Evolutionary conservation across 2,329 filamentous ascomycete species (phyloP), one percentile per base, ranked within the genome.

Genomic region (Lecanosticta acicola): DNA sequence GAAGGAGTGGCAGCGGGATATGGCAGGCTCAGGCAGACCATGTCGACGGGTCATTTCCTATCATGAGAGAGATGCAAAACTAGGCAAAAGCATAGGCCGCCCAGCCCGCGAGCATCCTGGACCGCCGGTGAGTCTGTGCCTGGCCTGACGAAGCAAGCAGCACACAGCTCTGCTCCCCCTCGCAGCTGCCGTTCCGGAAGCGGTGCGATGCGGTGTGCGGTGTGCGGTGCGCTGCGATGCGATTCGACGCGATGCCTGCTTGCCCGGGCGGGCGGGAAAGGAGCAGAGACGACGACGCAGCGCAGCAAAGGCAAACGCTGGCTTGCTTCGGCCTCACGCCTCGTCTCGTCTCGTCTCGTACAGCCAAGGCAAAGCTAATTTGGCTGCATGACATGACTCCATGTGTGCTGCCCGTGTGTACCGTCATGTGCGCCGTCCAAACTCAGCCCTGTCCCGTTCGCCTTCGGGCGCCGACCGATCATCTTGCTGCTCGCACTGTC

Each of bases 401-500:
- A 29, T 5, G 7, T 7, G 24, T 11, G 24, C 24, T 11, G 24
- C 11, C 24, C n/a, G n/a, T n/a, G 4, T 39, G 37, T 24, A 19
- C 37, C 13, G 19, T 20, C 24, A 19, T 20, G 11, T 39, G 37
- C 37, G n/a, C 37, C 21, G 37, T 20, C 21, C 37, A 39, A 19
- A 39, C 37, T 45, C 42, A 45, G 42, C 34, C 35, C 43, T 39
- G 43, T 36, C 33, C 36, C 40, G 48, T 46, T 43, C 43, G 48
- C 43, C 39, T 46, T 34, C 48, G 24, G 24, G 24, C 24, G 11
- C 24, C 18, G n/a, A 21, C n/a, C 11, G 21, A 18, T 26, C 43
- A 35, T 29, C 24, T 29, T 45, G 38, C 33, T 35, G 4, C 43
- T 32, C 32, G 36, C 40, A 39, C 35, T 36, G 34, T 39, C 36